phyloP scores from a whole-genome alignment of 164 flowering plant genomes.

The Magnolia kwangsiensis region DNA sequence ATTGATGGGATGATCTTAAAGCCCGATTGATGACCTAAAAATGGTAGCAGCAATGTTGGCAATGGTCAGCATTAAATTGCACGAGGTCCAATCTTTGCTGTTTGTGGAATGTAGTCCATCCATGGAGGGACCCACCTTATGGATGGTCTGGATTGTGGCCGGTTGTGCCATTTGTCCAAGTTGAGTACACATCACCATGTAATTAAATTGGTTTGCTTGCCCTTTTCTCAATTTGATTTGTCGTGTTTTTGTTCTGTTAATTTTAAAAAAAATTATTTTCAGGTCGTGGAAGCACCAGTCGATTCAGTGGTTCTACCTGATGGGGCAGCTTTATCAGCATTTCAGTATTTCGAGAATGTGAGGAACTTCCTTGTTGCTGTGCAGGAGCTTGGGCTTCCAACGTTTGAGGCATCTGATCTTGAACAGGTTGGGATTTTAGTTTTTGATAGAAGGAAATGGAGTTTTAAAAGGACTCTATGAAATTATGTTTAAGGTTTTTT shows the following conservation, averaged over 20 bases:
- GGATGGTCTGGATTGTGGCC: neutral
- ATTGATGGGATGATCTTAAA: neutral
- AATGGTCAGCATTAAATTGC: neutral
- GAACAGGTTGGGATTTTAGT: constrained; percentile 62
- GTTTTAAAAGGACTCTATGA: neutral
- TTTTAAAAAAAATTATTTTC: constrained; percentile 5
- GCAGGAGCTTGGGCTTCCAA: constrained; percentile 84
- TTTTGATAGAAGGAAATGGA: neutral
- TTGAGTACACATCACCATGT: neutral
- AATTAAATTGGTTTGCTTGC: neutral
- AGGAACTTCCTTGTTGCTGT: constrained; percentile 86
- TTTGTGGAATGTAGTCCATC: neutral
- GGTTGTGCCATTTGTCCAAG: neutral
- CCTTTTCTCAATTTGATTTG: neutral
- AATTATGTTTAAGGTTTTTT: too few relatives aligned
- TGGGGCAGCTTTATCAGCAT: constrained; percentile 95
- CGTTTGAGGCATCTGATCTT: constrained; percentile 95
- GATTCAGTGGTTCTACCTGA: constrained; percentile 76
- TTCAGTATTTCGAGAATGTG: constrained; percentile 94
- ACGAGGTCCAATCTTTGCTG: neutral
- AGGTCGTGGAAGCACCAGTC: constrained; percentile 87
- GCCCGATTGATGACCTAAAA: neutral
- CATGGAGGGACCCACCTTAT: neutral
- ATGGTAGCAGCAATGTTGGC: neutral
- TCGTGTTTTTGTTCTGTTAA: neutral